Base-by-base conservation (phyloP, 2,329 filamentous ascomycete species). In the Madurella fahalii region DNA sequence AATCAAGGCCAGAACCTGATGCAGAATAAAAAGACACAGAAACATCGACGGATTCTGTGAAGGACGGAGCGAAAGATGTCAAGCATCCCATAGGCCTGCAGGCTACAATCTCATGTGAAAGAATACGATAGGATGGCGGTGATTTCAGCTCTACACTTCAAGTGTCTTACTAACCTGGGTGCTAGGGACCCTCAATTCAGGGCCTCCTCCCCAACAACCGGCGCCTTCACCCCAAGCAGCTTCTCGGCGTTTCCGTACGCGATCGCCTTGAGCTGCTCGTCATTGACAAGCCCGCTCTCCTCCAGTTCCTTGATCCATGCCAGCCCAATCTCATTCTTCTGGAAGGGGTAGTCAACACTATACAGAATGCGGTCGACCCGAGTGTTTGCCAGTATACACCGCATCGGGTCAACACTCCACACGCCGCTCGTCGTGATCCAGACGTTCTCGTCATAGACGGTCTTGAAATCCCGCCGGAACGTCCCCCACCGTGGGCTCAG, bases 321-420 rank as follows among this genome's bases (percentile, higher is more conserved):
- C 30, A 71, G 64, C 0, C 79, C 80, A 13, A 74, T 73, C 54
- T 77, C 73, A 55, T 76, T 81, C 47, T 68, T 69, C 42, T 72
- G 72, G 47, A 83, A 82, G 0, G 81, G 82, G 59, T 82, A 83
- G 60, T 83, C 80, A 9, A 82, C 76, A 56, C 77, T 81, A 61
- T 78, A 83, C 62, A 84, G 52, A 1, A 84, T 72, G 13, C 71
- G 71, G 20, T 82, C 78, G n/a, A 74, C 69, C 16, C 68, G 70
- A 2, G 74, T 79, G 7, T 74, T 75, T 53, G 72, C 57, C 45
- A 77, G 53, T 7, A 77, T 62, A 49, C 69, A 74, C 2, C 71
- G 71, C 67, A 84, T 61, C 5, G 74, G 76, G 51, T 68, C 71
- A 16, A 82, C 56, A 30, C 74, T 74, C 65, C 77, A 81, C 53